These are phyloP conservation scores for Chytriomyces sp. DNA, from an alignment of 192 early-diverging fungal genomes.

Conservation along the genomic window DNA sequence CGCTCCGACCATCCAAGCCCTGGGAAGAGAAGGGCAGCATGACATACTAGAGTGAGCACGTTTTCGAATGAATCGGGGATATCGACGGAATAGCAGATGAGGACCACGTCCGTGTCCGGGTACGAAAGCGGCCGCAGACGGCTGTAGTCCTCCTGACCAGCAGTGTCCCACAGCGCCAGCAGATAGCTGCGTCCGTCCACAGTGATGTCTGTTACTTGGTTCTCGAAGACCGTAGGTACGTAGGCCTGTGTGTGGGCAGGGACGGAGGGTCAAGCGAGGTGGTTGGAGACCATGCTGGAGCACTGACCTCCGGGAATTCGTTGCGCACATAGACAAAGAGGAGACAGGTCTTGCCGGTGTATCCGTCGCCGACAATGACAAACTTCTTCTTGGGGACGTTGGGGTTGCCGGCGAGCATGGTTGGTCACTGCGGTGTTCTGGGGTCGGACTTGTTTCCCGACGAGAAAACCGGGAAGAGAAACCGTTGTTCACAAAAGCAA, in stretches of 20 bases:
- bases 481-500: too few relatives aligned
- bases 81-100: conserved; percentile 89
- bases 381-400: conserved; percentile 49
- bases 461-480: too few relatives aligned
- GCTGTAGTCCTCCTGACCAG: conserved; percentile 93
- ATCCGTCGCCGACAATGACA: conserved; percentile 79
- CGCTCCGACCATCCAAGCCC: too few relatives aligned
- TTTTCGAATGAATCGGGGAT: conserved; percentile 87
- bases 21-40: not conserved
- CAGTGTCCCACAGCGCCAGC: conserved; percentile 92
- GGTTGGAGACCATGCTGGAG: not conserved
- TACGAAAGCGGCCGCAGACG: conserved; percentile 86
- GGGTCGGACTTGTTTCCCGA: too few relatives aligned
- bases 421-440: not conserved
- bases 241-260: conserved; percentile 33
- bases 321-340: conserved; percentile 78
- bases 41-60: conserved; percentile 41
- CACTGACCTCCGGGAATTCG: conserved; percentile 74
- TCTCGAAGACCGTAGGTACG: conserved; percentile 73
- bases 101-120: conserved; percentile 82
- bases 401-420: not conserved
- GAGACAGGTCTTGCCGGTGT: conserved; percentile 75
- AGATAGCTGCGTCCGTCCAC: conserved; percentile 77
- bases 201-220: conserved; percentile 78
- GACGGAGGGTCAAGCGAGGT: not conserved